Percentiles rank a stretch among this genome's conserved stretches.
Conservation (phyloP, 768 basidiomycete genomes). For the Tricholoma sp. region DNA sequence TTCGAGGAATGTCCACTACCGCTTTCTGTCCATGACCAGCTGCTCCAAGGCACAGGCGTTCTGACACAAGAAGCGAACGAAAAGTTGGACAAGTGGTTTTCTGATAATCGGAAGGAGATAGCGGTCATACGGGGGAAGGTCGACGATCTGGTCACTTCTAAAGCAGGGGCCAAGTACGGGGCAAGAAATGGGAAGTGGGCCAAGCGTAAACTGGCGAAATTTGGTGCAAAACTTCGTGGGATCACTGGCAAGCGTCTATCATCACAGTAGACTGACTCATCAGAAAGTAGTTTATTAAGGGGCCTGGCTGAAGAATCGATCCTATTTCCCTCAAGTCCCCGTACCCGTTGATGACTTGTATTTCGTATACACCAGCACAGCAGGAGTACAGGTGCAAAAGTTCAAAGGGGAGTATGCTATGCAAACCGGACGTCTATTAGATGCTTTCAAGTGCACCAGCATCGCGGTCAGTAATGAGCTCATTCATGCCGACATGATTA, state of each 20-base stretch:
- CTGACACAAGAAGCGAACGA: not conserved
- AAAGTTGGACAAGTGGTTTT: not conserved
- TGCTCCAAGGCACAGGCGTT: not conserved
- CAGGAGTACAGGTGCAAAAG: too few relatives aligned
- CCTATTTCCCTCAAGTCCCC: too few relatives aligned
- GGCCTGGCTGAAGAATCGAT: too few relatives aligned
- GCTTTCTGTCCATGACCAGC: not conserved
- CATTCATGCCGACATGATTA: slow-evolving; percentile 82
- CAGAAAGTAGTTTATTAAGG: too few relatives aligned
- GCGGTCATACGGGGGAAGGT: not conserved
- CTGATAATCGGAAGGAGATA: not conserved
- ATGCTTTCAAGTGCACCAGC: slow-evolving; percentile 76
- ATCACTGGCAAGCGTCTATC: too few relatives aligned
- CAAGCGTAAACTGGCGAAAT: not conserved
- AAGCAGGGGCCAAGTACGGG: not conserved
- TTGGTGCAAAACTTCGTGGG: not conserved
- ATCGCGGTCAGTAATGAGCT: slow-evolving; percentile 92
- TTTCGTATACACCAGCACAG: too few relatives aligned
- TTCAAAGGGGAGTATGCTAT: too few relatives aligned
- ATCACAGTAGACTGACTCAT: too few relatives aligned
- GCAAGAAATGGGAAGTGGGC: too few relatives aligned
- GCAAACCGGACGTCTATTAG: slow-evolving; percentile 77
- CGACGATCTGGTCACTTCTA: not conserved
- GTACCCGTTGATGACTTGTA: too few relatives aligned
- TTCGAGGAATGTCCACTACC: not conserved